Percentiles rank a stretch among this genome's conserved stretches.
phyloP scores from a whole-genome alignment of 2,329 filamentous ascomycete genomes.

The Stachybotrys elegans region DNA sequence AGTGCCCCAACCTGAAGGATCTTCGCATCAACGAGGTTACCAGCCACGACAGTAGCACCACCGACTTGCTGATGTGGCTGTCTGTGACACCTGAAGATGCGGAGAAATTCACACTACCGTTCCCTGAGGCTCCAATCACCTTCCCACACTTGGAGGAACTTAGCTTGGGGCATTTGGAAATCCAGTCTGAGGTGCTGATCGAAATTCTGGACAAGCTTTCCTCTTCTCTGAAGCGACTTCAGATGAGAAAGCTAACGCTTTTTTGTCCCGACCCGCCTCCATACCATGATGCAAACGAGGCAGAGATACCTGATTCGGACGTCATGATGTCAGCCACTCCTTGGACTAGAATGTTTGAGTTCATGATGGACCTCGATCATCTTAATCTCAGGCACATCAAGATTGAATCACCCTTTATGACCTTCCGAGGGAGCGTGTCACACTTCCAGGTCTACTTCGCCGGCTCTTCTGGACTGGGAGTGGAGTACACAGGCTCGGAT shows the following conservation, averaged over 20 bases:
- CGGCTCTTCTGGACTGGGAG: neutral
- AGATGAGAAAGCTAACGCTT: constrained; percentile 38
- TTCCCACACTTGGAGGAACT: constrained; percentile 33
- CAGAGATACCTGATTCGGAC: constrained; percentile 8
- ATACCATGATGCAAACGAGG: too few relatives aligned
- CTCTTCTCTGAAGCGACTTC: constrained; percentile 36
- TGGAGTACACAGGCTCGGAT: constrained; percentile 28
- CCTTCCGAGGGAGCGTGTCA: neutral
- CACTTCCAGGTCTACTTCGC: constrained; percentile 11
- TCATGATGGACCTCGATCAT: neutral
- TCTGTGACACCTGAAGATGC: neutral
- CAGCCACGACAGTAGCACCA: constrained; percentile 6
- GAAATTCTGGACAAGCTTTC: constrained; percentile 35
- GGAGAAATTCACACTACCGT: too few relatives aligned
- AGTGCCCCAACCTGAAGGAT: constrained; percentile 37
- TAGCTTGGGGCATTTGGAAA: constrained; percentile 35
- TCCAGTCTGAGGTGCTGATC: constrained; percentile 25
- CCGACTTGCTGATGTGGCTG: constrained; percentile 35
- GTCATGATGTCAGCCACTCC: too few relatives aligned
- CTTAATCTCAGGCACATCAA: constrained; percentile 28
- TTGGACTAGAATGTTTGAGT: too few relatives aligned
- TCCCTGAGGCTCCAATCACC: constrained; percentile 14
- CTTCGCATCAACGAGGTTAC: constrained; percentile 43
- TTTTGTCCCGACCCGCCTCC: too few relatives aligned
- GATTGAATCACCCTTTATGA: neutral